phyloP scores from a whole-genome alignment of 345 rosid genomes.

The Eucalyptus paniculata region DNA sequence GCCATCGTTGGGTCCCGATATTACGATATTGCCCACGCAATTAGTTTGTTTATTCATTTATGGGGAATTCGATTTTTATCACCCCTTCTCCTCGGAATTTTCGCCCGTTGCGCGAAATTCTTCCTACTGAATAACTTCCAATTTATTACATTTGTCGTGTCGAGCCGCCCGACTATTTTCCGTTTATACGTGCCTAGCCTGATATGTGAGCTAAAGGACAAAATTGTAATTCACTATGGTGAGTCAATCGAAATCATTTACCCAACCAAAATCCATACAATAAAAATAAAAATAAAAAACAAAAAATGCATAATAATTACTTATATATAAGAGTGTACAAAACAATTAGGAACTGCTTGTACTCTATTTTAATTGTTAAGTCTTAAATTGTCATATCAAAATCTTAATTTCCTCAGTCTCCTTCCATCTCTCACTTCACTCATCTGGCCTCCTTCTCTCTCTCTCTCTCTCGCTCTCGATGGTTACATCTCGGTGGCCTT shows the following conservation, averaged over 20 bases:
- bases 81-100: neutral
- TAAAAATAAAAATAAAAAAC: neutral
- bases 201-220: neutral
- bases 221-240: neutral
- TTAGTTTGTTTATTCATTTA: neutral
- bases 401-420: neutral
- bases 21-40: neutral
- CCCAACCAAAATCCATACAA: neutral
- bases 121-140: neutral
- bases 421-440: neutral
- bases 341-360: neutral
- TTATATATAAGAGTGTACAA: neutral
- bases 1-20: neutral
- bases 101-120: neutral
- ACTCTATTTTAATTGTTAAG: too few species aligned
- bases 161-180: neutral
- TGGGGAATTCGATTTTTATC: neutral
- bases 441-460: neutral
- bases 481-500: too few species aligned
- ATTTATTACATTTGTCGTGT: neutral
- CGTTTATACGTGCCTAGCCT: neutral
- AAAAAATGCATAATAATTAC: neutral
- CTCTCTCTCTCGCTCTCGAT: too few species aligned
- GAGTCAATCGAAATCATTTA: neutral
- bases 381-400: too few species aligned